phyloP scores from a whole-genome alignment of 148 eudicot species.

The Cornus suecica region DNA sequence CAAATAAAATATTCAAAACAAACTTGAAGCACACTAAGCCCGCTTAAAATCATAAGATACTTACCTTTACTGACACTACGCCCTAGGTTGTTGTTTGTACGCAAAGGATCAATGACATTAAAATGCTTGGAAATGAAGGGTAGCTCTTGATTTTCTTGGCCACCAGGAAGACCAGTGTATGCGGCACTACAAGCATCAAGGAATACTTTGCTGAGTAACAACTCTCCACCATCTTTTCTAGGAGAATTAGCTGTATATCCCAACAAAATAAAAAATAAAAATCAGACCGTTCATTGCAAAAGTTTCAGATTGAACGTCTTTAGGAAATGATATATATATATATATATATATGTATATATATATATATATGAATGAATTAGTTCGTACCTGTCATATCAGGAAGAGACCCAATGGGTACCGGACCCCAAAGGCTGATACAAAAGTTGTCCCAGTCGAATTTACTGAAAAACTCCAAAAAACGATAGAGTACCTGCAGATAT shows the following conservation, averaged over 20 bases:
- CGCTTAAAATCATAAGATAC: not conserved
- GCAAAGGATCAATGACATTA: constrained; percentile 58
- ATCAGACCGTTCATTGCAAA: not conserved
- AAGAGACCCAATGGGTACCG: constrained; percentile 47
- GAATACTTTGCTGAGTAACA: constrained; percentile 45
- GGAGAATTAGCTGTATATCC: constrained; percentile 56
- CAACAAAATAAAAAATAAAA: not conserved
- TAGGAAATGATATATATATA: not conserved
- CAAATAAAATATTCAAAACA: not conserved
- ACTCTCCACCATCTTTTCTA: constrained; percentile 46
- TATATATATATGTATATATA: constrained; percentile 4
- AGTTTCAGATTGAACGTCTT: not conserved
- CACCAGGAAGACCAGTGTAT: constrained; percentile 39
- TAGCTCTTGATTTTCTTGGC: constrained; percentile 35
- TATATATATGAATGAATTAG: not conserved
- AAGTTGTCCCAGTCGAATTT: constrained; percentile 61
- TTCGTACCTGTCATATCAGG: constrained; percentile 45
- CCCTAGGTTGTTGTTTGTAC: constrained; percentile 60
- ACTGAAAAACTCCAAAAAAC: constrained; percentile 56
- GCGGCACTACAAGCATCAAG: constrained; percentile 46
- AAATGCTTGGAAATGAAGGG: constrained; percentile 52
- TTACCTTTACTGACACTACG: constrained; percentile 75
- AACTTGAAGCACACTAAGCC: not conserved
- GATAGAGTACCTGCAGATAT: constrained; percentile 44
- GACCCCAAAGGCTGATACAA: constrained; percentile 61